Percentiles rank a stretch among this genome's conserved stretches.
Conservation (phyloP, 345 rosid genomes). For the Eucalyptus victrix region DNA sequence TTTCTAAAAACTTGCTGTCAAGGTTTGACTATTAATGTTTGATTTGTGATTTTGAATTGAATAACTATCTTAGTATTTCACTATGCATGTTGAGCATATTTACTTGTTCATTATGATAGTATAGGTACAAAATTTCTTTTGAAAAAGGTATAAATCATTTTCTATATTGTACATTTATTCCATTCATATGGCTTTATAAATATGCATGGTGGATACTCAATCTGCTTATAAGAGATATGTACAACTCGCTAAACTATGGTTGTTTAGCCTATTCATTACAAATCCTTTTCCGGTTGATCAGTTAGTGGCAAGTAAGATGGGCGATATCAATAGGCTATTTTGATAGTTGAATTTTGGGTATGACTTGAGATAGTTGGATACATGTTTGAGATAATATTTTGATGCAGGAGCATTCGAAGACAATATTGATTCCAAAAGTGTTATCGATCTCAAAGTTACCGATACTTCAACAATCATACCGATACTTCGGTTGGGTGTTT, state of each 20-base stretch:
- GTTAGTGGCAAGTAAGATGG: background rate
- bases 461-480: too few relatives aligned
- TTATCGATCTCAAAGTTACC: too few relatives aligned
- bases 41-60: background rate
- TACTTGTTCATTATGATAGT: background rate
- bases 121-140: background rate
- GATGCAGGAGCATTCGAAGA: too few relatives aligned
- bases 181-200: background rate
- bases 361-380: background rate
- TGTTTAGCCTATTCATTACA: background rate
- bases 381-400: background rate
- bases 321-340: background rate
- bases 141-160: background rate
- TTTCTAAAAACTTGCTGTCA: background rate
- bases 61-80: background rate
- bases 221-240: background rate
- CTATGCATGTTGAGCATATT: background rate
- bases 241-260: background rate
- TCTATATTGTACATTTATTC: background rate
- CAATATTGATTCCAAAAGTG: too few relatives aligned
- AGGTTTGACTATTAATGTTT: background rate
- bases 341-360: background rate
- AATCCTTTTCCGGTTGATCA: background rate
- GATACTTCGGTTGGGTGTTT: too few relatives aligned
- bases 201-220: background rate